A percentile compares a stretch with the other conserved stretches of the same genome.
These are phyloP conservation scores for Trematosphaeria pertusa DNA, from an alignment of 2,329 filamentous ascomycete genomes.

Conservation along the genomic window DNA sequence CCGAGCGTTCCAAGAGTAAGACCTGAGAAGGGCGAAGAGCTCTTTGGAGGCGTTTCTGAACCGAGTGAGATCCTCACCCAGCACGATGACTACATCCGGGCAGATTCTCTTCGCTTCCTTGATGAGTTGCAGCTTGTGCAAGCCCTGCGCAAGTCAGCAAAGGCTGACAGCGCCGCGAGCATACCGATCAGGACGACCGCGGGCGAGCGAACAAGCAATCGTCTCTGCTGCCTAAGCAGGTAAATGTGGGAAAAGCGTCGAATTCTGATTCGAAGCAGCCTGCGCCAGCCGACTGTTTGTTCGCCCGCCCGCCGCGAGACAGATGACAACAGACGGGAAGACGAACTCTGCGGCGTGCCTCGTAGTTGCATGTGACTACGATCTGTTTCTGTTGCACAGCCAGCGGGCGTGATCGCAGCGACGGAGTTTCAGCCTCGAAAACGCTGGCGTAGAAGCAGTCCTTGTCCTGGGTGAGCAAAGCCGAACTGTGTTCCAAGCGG, in stretches of 20 bases:
- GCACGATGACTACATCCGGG: slow-evolving; percentile 81
- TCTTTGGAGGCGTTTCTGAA: slow-evolving; percentile 88
- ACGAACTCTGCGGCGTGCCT: slow-evolving; percentile 70
- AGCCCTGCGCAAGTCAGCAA: slow-evolving; percentile 49
- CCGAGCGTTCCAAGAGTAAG: slow-evolving; percentile 77
- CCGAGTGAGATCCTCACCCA: slow-evolving; percentile 75
- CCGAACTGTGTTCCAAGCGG: slow-evolving; percentile 15
- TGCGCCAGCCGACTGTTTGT: no score
- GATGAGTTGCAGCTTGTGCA: slow-evolving; percentile 85
- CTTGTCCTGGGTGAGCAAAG: slow-evolving; percentile 58
- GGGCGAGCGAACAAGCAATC: slow-evolving; percentile 1
- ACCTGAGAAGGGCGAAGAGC: slow-evolving; percentile 75
- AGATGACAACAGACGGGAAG: slow-evolving; percentile 4
- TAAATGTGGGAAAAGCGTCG: no score
- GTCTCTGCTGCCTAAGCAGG: neutral
- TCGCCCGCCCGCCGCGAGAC: neutral
- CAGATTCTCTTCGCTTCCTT: slow-evolving; percentile 80
- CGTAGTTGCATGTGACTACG: slow-evolving; percentile 75
- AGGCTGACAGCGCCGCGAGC: slow-evolving; percentile 13
- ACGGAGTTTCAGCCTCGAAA: slow-evolving; percentile 80
- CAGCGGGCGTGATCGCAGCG: slow-evolving; percentile 74
- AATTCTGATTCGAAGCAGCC: no score
- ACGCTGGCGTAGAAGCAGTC: slow-evolving; percentile 96
- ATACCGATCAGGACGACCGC: neutral
- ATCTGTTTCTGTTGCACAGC: slow-evolving; percentile 95